Evolutionary conservation across 495 filamentous ascomycete species (phyloP).

Genomic region (Penicillium atrosanguineum): DNA sequence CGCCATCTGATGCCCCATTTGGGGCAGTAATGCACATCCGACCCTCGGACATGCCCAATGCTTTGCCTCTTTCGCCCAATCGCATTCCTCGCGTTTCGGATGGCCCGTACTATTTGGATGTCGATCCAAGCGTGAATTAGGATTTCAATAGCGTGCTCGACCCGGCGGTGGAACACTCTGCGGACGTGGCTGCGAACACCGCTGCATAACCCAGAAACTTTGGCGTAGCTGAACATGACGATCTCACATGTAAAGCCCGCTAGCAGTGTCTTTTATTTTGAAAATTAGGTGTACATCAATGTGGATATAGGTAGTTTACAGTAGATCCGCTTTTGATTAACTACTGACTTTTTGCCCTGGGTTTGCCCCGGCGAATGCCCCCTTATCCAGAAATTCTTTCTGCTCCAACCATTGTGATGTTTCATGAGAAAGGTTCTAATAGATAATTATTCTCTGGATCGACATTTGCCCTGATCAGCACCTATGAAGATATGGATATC

Average conservation of each 20-base stretch:
- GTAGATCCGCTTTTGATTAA: background rate
- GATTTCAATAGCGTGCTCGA: conserved; percentile 7
- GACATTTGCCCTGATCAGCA: background rate
- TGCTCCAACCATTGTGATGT: background rate
- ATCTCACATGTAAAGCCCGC: conserved; percentile 3
- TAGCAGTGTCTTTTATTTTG: background rate
- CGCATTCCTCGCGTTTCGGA: conserved; percentile 7
- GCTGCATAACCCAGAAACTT: background rate
- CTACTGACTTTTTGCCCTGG: background rate
- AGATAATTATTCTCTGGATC: background rate
- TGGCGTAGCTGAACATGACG: background rate
- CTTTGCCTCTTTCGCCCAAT: background rate
- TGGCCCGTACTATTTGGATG: conserved; percentile 24
- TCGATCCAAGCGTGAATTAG: conserved; percentile 29
- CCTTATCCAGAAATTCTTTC: background rate
- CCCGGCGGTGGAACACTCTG: background rate
- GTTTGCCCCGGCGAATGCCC: background rate
- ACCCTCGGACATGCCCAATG: conserved; percentile 6
- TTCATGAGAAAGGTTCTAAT: background rate
- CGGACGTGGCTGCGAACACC: background rate
- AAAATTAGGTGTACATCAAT: background rate
- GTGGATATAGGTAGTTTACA: background rate
- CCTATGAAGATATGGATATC: background rate
- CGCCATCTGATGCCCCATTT: conserved; percentile 16
- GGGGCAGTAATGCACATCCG: conserved; percentile 18